These are phyloP conservation scores for Letharia lupina DNA, from an alignment of 495 filamentous ascomycete species.

Conservation along the genomic window DNA sequence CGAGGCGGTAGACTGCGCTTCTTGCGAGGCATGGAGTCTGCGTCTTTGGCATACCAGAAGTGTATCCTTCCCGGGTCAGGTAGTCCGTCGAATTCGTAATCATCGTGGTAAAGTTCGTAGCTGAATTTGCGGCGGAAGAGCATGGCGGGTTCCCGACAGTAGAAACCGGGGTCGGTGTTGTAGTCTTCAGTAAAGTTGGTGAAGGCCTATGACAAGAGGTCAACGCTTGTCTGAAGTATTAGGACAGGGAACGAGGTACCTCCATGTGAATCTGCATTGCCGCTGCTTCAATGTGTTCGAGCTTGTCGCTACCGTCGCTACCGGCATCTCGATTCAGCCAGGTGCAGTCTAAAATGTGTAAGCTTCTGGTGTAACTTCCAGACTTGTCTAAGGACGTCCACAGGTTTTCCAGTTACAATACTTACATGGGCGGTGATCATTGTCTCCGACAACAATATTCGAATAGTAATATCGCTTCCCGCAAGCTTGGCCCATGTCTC, in stretches of 20 bases:
- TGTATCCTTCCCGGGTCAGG: not conserved
- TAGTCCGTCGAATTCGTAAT: not conserved
- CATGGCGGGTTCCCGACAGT: not conserved
- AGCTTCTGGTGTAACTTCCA: no score
- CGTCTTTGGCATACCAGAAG: not conserved
- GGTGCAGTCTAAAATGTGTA: not conserved
- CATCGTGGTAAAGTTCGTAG: not conserved
- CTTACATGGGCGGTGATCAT: not conserved
- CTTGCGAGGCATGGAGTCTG: not conserved
- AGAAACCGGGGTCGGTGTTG: conserved; percentile 1
- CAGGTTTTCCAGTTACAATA: no score
- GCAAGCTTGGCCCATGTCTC: conserved; percentile 6
- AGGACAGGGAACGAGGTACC: not conserved
- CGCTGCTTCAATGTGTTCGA: not conserved
- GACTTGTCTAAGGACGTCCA: no score
- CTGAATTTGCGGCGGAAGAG: not conserved
- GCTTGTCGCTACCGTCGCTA: not conserved
- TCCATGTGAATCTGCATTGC: conserved; percentile 11
- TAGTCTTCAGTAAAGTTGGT: not conserved
- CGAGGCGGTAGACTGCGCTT: not conserved
- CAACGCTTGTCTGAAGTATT: not conserved
- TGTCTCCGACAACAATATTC: conserved; percentile 2
- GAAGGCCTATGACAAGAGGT: not conserved
- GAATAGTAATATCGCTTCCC: conserved; percentile 1
- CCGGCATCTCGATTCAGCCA: conserved; percentile 9